A percentile compares a stretch with the other conserved stretches of the same genome.
These are phyloP conservation scores for Quercus aquifolioides DNA, from an alignment of 306 rosid species.

Conservation along the genomic window DNA sequence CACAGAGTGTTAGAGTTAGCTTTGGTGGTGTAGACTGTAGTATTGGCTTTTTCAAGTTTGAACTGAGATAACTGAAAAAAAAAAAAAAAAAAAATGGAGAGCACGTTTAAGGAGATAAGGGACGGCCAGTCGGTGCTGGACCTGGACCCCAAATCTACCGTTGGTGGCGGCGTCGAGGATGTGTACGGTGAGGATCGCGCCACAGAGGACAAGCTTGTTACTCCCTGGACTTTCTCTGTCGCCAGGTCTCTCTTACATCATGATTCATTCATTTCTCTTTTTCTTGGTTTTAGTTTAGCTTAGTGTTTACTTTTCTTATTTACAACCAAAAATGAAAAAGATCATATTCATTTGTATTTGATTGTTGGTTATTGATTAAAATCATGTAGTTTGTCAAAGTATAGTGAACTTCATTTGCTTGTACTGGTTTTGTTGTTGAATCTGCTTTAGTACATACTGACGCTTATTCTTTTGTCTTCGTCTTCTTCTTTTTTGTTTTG, in stretches of 20 bases:
- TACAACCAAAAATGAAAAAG: too few relatives aligned
- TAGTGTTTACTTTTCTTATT: too few relatives aligned
- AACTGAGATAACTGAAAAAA: background rate
- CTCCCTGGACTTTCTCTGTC: conserved; percentile 92
- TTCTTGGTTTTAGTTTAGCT: background rate
- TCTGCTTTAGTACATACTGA: background rate
- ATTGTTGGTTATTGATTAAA: background rate
- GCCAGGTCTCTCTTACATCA: conserved; percentile 57
- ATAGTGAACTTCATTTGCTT: background rate
- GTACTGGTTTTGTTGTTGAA: background rate
- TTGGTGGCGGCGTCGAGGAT: conserved; percentile 82
- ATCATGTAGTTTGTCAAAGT: background rate
- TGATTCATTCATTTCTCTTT: background rate
- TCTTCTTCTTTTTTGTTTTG: too few relatives aligned
- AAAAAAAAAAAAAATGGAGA: conserved; percentile 48
- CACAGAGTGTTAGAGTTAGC: background rate
- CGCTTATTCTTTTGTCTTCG: background rate
- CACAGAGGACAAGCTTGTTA: conserved; percentile 80
- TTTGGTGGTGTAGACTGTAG: background rate
- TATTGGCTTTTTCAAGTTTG: too few relatives aligned
- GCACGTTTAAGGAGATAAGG: conserved; percentile 48
- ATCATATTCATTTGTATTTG: too few relatives aligned
- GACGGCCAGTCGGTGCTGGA: conserved; percentile 70
- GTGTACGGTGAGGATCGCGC: conserved; percentile 88
- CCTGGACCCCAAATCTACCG: conserved; percentile 65